A percentile compares a stretch with the other conserved stretches of the same genome.
These are phyloP conservation scores for Globisporangium solare DNA, from an alignment of 352 stramenopile genomes.

Conservation along the genomic window DNA sequence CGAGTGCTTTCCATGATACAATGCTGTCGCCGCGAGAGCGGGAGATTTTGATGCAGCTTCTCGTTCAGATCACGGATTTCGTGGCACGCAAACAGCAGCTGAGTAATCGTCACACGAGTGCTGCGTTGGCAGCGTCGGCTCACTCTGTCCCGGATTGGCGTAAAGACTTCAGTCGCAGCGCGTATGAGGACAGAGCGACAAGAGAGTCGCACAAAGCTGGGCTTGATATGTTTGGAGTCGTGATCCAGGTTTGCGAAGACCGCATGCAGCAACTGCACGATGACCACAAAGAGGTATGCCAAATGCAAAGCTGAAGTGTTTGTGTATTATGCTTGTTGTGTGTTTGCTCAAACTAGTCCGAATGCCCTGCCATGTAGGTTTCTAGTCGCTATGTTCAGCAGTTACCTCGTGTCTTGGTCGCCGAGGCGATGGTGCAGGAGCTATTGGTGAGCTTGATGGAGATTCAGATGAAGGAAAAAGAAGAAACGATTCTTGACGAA, in stretches of 20 bases:
- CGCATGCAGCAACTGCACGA: slow-evolving; percentile 35
- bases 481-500: slow-evolving; percentile 49
- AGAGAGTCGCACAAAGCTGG: slow-evolving; percentile 4
- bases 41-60: slow-evolving; percentile 35
- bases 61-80: slow-evolving; percentile 51
- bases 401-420: slow-evolving; percentile 39
- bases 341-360: too few species aligned
- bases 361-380: too few species aligned
- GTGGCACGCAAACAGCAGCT: slow-evolving; percentile 41
- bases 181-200: neutral
- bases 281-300: neutral
- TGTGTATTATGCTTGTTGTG: neutral
- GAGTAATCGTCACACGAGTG: slow-evolving; percentile 23
- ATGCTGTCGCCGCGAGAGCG: slow-evolving; percentile 17
- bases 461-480: slow-evolving; percentile 49
- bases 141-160: slow-evolving; percentile 12
- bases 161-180: slow-evolving; percentile 13
- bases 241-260: slow-evolving; percentile 51
- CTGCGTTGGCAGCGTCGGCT: slow-evolving; percentile 7
- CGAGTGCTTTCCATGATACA: neutral
- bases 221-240: slow-evolving; percentile 35
- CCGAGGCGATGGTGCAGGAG: slow-evolving; percentile 64
- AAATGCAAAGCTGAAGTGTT: neutral
- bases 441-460: slow-evolving; percentile 52
- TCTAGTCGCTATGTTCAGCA: slow-evolving; percentile 14